Evolutionary conservation across 352 stramenopile species (phyloP).

Genomic region (Globisporangium acanthophoron): DNA sequence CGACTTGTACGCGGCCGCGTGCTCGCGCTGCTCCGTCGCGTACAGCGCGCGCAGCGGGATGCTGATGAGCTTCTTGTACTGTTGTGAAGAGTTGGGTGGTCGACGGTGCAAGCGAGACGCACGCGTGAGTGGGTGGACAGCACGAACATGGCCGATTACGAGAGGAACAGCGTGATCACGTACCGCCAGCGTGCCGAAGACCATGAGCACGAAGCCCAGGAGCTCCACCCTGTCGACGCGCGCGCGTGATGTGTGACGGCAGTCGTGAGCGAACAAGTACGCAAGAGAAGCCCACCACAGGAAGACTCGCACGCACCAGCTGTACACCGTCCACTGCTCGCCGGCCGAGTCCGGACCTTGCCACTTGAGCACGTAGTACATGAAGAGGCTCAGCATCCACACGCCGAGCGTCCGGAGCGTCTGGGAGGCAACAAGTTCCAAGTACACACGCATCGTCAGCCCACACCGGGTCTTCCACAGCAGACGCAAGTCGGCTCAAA

Average conservation of each 20-base stretch:
- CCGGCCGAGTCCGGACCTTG: constrained; percentile 46
- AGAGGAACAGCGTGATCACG: constrained; percentile 1
- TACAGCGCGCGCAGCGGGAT: constrained; percentile 48
- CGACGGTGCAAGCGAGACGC: background rate
- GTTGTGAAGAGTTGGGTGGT: background rate
- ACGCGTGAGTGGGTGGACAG: background rate
- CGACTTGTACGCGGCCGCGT: constrained; percentile 42
- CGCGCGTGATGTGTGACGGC: background rate
- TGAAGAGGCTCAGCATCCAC: constrained; percentile 68
- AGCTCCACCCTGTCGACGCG: constrained; percentile 49
- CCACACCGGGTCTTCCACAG: too few species aligned
- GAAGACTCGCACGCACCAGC: constrained; percentile 36
- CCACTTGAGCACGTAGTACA: constrained; percentile 79
- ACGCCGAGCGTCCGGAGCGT: constrained; percentile 76
- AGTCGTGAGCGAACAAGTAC: background rate
- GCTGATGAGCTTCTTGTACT: constrained; percentile 81
- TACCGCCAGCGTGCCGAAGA: constrained; percentile 75
- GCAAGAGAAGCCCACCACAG: background rate
- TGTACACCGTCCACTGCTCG: constrained; percentile 68
- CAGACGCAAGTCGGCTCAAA: too few species aligned
- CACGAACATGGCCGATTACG: background rate
- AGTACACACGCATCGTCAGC: background rate
- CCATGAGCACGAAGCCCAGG: constrained; percentile 68
- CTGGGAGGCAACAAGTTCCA: constrained; percentile 14
- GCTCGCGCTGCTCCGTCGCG: constrained; percentile 37